These are phyloP conservation scores for Parathielavia appendiculata DNA, from an alignment of 495 filamentous ascomycete species.

Conservation along the genomic window DNA sequence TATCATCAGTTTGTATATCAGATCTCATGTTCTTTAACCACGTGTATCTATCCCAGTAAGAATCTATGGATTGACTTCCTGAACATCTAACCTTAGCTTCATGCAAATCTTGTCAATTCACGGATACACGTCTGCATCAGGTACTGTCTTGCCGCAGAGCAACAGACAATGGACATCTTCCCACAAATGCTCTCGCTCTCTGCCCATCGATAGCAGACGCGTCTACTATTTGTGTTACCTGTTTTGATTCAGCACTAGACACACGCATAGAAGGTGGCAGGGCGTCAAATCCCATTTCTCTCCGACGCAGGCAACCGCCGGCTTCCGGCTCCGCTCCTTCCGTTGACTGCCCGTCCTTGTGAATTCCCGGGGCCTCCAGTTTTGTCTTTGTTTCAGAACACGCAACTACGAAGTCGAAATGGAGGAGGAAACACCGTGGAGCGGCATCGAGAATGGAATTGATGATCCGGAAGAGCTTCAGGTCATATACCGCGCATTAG, in stretches of 20 bases:
- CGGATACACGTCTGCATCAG: too few species aligned
- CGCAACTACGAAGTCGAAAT: neutral
- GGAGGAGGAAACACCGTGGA: slow-evolving; percentile 44
- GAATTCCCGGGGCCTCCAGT: neutral
- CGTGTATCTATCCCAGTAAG: too few species aligned
- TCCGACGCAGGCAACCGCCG: slow-evolving; percentile 4
- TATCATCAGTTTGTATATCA: too few species aligned
- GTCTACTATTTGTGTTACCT: too few species aligned
- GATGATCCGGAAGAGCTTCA: slow-evolving; percentile 68
- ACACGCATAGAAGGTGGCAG: neutral
- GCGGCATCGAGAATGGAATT: slow-evolving; percentile 55
- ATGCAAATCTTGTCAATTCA: neutral
- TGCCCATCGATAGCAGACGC: neutral
- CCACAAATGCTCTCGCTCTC: too few species aligned
- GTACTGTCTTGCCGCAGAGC: neutral
- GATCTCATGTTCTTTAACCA: too few species aligned
- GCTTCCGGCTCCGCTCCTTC: slow-evolving; percentile 10
- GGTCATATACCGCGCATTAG: slow-evolving; percentile 70
- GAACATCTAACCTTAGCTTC: too few species aligned
- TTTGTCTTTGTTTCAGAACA: neutral
- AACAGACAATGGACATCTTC: neutral
- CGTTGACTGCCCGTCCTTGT: neutral
- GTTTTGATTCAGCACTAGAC: neutral
- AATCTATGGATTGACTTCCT: too few species aligned
- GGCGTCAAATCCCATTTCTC: neutral